Base-by-base conservation (phyloP, 768 basidiomycete species). In the Hericium coralloides region DNA sequence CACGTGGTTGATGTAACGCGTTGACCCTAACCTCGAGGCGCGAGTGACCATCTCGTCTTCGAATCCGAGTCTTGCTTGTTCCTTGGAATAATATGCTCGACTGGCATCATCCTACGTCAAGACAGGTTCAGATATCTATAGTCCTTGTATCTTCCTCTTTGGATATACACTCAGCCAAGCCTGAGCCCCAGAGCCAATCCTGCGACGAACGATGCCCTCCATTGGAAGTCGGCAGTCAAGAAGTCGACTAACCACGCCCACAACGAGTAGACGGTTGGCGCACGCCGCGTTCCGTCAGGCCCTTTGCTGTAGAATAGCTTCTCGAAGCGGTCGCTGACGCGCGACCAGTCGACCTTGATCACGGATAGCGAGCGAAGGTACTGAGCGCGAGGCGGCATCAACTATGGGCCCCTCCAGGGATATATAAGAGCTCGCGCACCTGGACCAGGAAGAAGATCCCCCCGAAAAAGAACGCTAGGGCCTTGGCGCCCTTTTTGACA, bases 191-290 rank as follows among this genome's bases (percentile, higher is more conserved):
- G 73, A 1, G 75, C 79, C 57, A 97, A 76, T 9, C 95, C 95
- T 4, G 84, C 92, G 37, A 93, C 64, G 71, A 97, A 97, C 14
- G 89, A 85, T 2, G 93, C 94, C 59, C 94, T 74, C 47, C 86
- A 88, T 66, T 93, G 95, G 71, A 98, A 95, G 67, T 97, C 92
- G 7, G 93, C 89, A 0, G 89, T 90, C 69, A 98, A 72, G 73
- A 98, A 97, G 69, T 91, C 75, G 22, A 88, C 69, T 22, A 85
- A 62, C 70, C 84, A 84, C 39, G 67, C 76, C 80, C 87, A 91
- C 23, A 88, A 65, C 2, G 83, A 79, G 18, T 68, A 67, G 54
- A 91, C 69, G 3, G 81, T 90, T 2, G 89, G 87, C 3, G 91
- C 77, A 52, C 71, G 77, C 58, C 67, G 76, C 10, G 67, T 67